Evolutionary conservation across 805 yeast genomes (phyloP).

Genomic region (Monosporozyma unispora): DNA sequence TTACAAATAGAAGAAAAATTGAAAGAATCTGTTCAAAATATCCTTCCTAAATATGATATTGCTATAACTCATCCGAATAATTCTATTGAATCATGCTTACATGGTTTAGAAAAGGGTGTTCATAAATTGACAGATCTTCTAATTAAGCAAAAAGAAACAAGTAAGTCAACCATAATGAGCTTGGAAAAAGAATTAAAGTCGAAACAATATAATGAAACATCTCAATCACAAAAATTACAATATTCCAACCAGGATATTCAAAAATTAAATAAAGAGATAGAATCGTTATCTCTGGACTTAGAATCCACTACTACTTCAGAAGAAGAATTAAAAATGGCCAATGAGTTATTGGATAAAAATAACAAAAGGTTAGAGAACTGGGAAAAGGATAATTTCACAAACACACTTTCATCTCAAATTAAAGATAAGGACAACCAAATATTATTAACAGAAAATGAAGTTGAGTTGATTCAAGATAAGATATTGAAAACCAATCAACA

Average conservation of each 20-base stretch:
- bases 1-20: neutral
- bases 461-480: slow-evolving; percentile 46
- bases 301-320: slow-evolving; percentile 35
- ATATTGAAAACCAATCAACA: slow-evolving; percentile 46
- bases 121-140: neutral
- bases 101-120: neutral
- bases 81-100: neutral
- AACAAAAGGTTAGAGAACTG: slow-evolving; percentile 29
- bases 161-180: slow-evolving; percentile 3
- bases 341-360: slow-evolving; percentile 33
- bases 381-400: slow-evolving; percentile 25
- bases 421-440: slow-evolving; percentile 33
- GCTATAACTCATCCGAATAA: neutral
- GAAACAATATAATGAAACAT: slow-evolving; percentile 20
- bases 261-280: slow-evolving; percentile 30
- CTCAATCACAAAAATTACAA: slow-evolving; percentile 31
- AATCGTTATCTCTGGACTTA: slow-evolving; percentile 33
- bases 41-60: neutral
- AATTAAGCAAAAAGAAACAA: slow-evolving; percentile 15
- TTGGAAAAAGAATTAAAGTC: slow-evolving; percentile 11
- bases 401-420: slow-evolving; percentile 30
- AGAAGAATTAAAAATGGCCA: slow-evolving; percentile 40
- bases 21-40: neutral
- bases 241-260: slow-evolving; percentile 39
- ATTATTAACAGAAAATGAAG: slow-evolving; percentile 31